Percentiles rank a stretch among this genome's conserved stretches.
Conservation (phyloP, 441 rosid species). For the Flueggea neowawraea region DNA sequence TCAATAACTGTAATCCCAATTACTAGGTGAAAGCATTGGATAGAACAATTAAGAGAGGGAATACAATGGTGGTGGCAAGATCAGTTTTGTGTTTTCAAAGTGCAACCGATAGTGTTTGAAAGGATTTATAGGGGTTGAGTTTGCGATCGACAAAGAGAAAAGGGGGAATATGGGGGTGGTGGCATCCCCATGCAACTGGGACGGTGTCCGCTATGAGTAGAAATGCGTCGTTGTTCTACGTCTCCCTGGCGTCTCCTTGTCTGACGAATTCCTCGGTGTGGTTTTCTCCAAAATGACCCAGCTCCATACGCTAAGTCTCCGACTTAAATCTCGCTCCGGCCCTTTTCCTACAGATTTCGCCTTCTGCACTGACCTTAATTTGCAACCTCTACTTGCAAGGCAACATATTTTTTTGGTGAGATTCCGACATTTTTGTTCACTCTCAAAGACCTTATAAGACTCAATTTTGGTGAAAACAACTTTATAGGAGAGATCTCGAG, state of each 20-base stretch:
- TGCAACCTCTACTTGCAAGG: conserved; percentile 75
- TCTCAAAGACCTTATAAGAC: conserved; percentile 51
- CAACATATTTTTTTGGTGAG: conserved; percentile 67
- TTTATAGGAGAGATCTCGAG: conserved; percentile 64
- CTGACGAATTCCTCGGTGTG: conserved; percentile 62
- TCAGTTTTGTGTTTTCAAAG: too few relatives aligned
- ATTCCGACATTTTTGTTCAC: conserved; percentile 62
- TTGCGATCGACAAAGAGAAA: too few relatives aligned
- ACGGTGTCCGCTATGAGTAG: conserved; percentile 60
- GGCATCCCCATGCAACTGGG: conserved; percentile 63
- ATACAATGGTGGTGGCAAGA: too few relatives aligned
- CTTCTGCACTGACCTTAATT: conserved; percentile 43
- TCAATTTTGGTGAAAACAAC: conserved; percentile 62
- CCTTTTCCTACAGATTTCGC: conserved; percentile 71
- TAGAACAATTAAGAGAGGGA: too few relatives aligned
- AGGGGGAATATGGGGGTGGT: too few relatives aligned
- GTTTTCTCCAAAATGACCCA: conserved; percentile 66
- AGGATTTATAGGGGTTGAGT: too few relatives aligned
- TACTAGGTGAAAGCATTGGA: too few relatives aligned
- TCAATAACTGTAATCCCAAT: too few relatives aligned
- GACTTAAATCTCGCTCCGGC: conserved; percentile 65
- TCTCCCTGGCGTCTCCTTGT: conserved; percentile 71
- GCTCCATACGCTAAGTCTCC: conserved; percentile 77
- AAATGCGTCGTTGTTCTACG: conserved; percentile 60
- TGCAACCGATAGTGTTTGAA: too few relatives aligned